Base-by-base conservation (phyloP, 208 protist species). In the Leishmania arabica region DNA sequence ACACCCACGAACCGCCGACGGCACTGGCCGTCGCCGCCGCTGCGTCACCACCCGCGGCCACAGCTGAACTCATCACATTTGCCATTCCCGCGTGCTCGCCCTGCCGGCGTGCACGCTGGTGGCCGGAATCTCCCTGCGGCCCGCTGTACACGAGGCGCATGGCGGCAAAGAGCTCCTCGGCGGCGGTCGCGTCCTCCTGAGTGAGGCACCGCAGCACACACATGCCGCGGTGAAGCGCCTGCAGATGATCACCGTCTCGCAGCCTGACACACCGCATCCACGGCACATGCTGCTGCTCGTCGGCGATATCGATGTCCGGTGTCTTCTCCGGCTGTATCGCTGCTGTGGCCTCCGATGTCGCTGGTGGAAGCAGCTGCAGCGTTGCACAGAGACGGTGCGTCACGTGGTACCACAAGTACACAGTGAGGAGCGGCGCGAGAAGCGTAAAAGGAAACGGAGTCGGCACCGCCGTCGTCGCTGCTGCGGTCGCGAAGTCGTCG, bases 371-470 rank as follows among this genome's bases (percentile, higher is more conserved):
- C 8, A 86, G 54, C 54, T 76, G 45, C 45, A 82, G 72, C 3
- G 82, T 75, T 9, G 72, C 64, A 34, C 82, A 82, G 27, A 86
- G 54, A 21, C 74, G 78, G 47, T 82, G 49, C 56, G 66, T 53
- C 24, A 82, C 37, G 78, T 86, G 82, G 40, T 86, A 82, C 82
- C 82, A 86, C 34, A 86, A 27, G n/a, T 86, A 79, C 56, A 86
- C 58, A 5, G 78, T 86, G 53, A 82, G 64, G 17, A 86, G 54
- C 19, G 82, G 82, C 15, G 82, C 78, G 17, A 86, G 74, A 49
- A 82, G 9, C 2, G 66, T 58, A 42, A 86, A 86, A 9, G 82
- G 82, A 45, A 86, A 86, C 34, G 82, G 78, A 11, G 51, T 24
- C 72, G 51, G 9, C 17, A 45, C 72, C 19, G 2, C 9, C 27